phyloP scores from a whole-genome alignment of 192 early-diverging fungal genomes.

The Glomus cerebriforme region DNA sequence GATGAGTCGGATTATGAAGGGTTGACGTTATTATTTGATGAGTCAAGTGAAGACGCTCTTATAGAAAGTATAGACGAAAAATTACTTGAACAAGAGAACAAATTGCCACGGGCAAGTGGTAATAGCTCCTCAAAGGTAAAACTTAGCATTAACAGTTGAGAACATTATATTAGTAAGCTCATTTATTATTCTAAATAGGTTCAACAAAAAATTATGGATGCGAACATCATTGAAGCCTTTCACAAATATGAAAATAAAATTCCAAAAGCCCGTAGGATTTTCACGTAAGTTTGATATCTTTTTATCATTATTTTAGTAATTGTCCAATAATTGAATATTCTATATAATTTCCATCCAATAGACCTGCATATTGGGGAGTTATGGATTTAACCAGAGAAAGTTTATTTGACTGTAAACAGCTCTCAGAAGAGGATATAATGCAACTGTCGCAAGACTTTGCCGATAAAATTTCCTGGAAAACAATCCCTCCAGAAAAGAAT shows the following conservation, averaged over 20 bases:
- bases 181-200: slow-evolving; percentile 23
- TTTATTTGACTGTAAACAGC: slow-evolving; percentile 22
- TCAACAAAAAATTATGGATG: slow-evolving; percentile 15
- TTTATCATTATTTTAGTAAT: slow-evolving; percentile 15
- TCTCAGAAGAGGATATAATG: slow-evolving; percentile 11
- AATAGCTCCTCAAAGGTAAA: slow-evolving; percentile 17
- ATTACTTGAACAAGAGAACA: slow-evolving; percentile 19
- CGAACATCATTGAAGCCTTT: slow-evolving; percentile 11
- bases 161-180: slow-evolving; percentile 23
- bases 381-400: slow-evolving; percentile 20
- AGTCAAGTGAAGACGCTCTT: slow-evolving; percentile 16
- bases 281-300: slow-evolving; percentile 16
- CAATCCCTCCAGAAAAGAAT: slow-evolving; percentile 4
- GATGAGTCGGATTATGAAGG: slow-evolving; percentile 14
- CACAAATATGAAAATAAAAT: slow-evolving; percentile 12
- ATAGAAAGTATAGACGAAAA: slow-evolving; percentile 25
- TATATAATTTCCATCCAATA: slow-evolving; percentile 13
- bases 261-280: slow-evolving; percentile 21
- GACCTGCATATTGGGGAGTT: slow-evolving; percentile 20
- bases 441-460: slow-evolving; percentile 25
- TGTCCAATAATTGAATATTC: slow-evolving; percentile 13
- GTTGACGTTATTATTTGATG: slow-evolving; percentile 16
- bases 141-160: slow-evolving; percentile 22
- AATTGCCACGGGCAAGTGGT: slow-evolving; percentile 16
- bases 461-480: slow-evolving; percentile 20